Conservation (phyloP, 1,284 basidiomycete species). For the Gomphus bonarii region DNA sequence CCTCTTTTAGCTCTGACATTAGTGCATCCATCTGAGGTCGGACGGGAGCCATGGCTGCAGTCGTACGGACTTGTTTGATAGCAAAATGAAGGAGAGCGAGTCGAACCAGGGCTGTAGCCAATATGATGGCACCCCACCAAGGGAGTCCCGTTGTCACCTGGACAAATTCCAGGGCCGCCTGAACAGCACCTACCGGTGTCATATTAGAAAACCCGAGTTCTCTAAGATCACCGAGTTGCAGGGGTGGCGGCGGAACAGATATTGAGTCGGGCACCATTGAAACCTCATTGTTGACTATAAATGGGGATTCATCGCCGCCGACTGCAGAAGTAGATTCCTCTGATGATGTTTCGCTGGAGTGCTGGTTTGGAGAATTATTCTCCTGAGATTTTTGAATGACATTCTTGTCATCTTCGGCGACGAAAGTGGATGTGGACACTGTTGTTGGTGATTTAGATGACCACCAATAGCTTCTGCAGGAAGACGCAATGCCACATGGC, state of each 20-base stretch:
- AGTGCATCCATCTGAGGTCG: slow-evolving; percentile 47
- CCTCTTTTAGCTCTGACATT: slow-evolving; percentile 40
- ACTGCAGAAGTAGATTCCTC: not conserved
- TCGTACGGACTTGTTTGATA: slow-evolving; percentile 55
- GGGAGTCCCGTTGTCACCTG: slow-evolving; percentile 69
- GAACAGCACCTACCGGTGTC: slow-evolving; percentile 56
- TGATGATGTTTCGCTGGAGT: not conserved
- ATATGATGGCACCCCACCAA: slow-evolving; percentile 81
- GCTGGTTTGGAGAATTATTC: not conserved
- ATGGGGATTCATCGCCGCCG: not conserved
- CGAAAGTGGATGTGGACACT: not conserved
- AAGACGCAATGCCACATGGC: not conserved
- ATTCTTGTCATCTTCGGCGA: not conserved
- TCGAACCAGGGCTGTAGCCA: slow-evolving; percentile 63
- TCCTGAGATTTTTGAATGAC: not conserved
- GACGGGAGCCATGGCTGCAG: slow-evolving; percentile 59
- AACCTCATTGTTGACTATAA: not conserved
- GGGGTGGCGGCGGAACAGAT: slow-evolving; percentile 24
- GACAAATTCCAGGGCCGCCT: slow-evolving; percentile 55
- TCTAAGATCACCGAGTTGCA: slow-evolving; percentile 73
- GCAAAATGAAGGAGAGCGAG: slow-evolving; percentile 61
- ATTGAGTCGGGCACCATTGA: not conserved
- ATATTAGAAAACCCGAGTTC: slow-evolving; percentile 59
- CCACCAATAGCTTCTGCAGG: slow-evolving; percentile 5
- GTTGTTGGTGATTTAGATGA: not conserved